Conservation (phyloP, 805 yeast genomes). For the Candida ponderosae region DNA sequence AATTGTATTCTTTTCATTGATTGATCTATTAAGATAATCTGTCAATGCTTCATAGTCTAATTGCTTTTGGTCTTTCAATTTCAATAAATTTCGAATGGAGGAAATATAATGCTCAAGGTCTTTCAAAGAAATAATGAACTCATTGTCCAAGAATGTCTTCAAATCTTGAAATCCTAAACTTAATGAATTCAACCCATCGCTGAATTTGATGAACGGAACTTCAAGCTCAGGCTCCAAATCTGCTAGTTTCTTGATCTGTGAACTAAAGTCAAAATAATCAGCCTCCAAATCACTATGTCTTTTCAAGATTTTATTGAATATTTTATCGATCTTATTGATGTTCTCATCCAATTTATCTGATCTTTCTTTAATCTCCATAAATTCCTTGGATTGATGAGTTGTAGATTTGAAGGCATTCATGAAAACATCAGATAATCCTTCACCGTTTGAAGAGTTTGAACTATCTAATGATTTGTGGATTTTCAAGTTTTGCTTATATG, state of each 20-base stretch:
- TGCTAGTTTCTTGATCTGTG: constrained; percentile 63
- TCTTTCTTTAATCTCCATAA: constrained; percentile 74
- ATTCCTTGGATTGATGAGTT: constrained; percentile 61
- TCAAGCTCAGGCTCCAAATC: constrained; percentile 39
- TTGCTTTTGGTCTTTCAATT: constrained; percentile 83
- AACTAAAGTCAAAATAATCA: constrained; percentile 66
- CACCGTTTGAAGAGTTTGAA: constrained; percentile 26
- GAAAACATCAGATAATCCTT: constrained; percentile 81
- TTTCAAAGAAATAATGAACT: constrained; percentile 73
- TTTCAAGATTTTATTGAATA: constrained; percentile 64
- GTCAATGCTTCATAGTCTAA: constrained; percentile 82
- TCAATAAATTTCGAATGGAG: constrained; percentile 60
- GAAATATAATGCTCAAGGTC: constrained; percentile 80
- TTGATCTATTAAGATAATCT: constrained; percentile 69
- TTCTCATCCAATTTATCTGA: constrained; percentile 82
- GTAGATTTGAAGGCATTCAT: constrained; percentile 90
- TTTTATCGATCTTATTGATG: constrained; percentile 66
- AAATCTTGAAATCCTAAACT: constrained; percentile 34
- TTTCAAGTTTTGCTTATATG: constrained; percentile 53
- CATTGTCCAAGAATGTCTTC: constrained; percentile 57
- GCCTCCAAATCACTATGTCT: constrained; percentile 65
- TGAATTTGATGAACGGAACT: constrained; percentile 32
- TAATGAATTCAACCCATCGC: constrained; percentile 37
- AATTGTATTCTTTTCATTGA: constrained; percentile 51
- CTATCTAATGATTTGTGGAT: constrained; percentile 12